A percentile compares a stretch with the other conserved stretches of the same genome.
These are phyloP conservation scores for Martiniozyma abietophila DNA, from an alignment of 805 yeast species.

Conservation along the genomic window DNA sequence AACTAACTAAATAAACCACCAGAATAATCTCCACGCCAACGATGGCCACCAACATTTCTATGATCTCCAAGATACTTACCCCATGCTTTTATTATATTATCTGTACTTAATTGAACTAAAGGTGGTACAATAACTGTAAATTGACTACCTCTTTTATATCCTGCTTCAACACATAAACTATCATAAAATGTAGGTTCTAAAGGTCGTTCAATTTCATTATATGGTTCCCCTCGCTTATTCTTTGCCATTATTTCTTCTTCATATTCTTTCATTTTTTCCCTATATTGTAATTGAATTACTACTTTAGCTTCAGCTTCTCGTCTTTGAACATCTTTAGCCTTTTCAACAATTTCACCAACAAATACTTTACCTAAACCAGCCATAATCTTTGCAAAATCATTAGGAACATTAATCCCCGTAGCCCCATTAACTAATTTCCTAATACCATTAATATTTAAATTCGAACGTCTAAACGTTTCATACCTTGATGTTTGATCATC, in stretches of 20 bases:
- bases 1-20: too few relatives aligned
- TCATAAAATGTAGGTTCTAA: constrained; percentile 16
- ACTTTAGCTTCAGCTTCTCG: constrained; percentile 38
- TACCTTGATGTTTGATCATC: constrained; percentile 80
- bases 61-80: too few relatives aligned
- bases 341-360: constrained; percentile 82
- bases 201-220: constrained; percentile 17
- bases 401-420: constrained; percentile 71
- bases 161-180: constrained; percentile 4
- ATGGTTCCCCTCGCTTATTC: constrained; percentile 30
- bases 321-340: constrained; percentile 64
- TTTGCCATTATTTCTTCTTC: constrained; percentile 24
- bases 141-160: too few relatives aligned
- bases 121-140: too few relatives aligned
- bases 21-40: too few relatives aligned
- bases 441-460: constrained; percentile 62
- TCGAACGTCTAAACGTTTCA: constrained; percentile 77
- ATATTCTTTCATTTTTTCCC: constrained; percentile 24
- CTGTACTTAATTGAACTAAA: too few relatives aligned
- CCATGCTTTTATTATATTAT: too few relatives aligned
- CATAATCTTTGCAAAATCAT: constrained; percentile 67
- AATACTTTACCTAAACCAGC: constrained; percentile 85
- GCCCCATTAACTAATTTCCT: constrained; percentile 73
- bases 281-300: constrained; percentile 32
- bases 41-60: too few relatives aligned